A percentile compares a stretch with the other conserved stretches of the same genome.
Evolutionary conservation across 768 basidiomycete species (phyloP).

Genomic region (Gloeophyllum trabeum): DNA sequence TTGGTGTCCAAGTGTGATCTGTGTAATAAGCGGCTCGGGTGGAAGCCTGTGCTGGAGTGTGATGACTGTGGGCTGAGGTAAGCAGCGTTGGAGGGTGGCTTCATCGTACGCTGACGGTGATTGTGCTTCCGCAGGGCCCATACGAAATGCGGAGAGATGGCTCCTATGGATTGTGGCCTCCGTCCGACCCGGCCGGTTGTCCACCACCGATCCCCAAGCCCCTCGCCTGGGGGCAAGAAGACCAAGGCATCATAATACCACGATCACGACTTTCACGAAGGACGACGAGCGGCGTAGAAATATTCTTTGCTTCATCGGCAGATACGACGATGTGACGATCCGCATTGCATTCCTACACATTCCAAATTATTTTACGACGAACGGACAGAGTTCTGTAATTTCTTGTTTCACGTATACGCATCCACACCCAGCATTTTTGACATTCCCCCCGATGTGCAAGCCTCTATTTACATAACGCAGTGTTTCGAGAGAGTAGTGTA

Average conservation of each 20-base stretch:
- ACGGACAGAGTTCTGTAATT: no score
- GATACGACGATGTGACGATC: no score
- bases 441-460: no score
- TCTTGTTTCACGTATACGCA: no score
- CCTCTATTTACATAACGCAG: no score
- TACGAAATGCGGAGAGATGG: slow-evolving; percentile 76
- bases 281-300: no score
- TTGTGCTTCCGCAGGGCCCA: slow-evolving; percentile 44
- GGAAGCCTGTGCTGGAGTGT: slow-evolving; percentile 79
- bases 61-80: slow-evolving; percentile 81
- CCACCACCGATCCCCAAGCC: slow-evolving; percentile 9
- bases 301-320: no score
- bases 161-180: slow-evolving; percentile 71
- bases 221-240: neutral
- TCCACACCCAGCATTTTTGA: no score
- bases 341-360: no score
- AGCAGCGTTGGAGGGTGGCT: slow-evolving; percentile 10
- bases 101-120: slow-evolving; percentile 3
- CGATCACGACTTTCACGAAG: neutral
- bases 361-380: no score
- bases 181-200: slow-evolving; percentile 23
- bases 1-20: slow-evolving; percentile 73
- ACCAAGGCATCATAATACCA: neutral
- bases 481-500: no score
- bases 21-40: slow-evolving; percentile 72